These are phyloP conservation scores for Penicillium steckii DNA, from an alignment of 495 filamentous ascomycete species.

Conservation along the genomic window DNA sequence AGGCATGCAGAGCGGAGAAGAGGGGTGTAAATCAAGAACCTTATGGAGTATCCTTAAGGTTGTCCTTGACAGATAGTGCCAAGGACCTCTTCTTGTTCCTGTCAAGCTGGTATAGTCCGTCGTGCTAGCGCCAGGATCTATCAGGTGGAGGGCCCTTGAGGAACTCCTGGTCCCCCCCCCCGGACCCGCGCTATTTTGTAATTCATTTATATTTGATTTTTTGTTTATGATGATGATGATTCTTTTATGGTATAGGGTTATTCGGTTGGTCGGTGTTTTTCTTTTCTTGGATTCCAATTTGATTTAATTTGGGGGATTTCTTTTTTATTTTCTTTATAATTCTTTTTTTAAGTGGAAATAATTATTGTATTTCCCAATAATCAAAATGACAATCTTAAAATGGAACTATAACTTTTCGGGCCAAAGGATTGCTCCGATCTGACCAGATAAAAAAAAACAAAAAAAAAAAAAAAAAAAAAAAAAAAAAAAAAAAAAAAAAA, in stretches of 20 bases:
- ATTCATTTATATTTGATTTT: constrained; percentile 1
- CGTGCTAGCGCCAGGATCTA: constrained; percentile 19
- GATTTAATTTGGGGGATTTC: not conserved
- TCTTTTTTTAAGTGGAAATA: not conserved
- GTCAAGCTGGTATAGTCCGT: constrained; percentile 24
- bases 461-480: not conserved
- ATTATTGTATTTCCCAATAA: not conserved
- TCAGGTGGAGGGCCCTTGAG: constrained; percentile 22
- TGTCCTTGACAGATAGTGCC: constrained; percentile 38
- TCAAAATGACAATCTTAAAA: not conserved
- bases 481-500: not conserved
- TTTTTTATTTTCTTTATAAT: not conserved
- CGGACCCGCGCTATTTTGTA: constrained; percentile 5
- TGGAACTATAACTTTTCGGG: not conserved
- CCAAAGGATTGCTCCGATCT: not conserved
- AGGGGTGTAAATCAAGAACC: constrained; percentile 21
- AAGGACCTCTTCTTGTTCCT: constrained; percentile 28
- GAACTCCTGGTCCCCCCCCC: constrained; percentile 15
- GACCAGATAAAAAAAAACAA: not conserved
- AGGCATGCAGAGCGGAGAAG: constrained; percentile 29
- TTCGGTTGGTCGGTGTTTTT: not conserved
- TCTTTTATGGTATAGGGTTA: not conserved
- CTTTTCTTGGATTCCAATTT: not conserved
- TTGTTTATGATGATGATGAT: too few species aligned
- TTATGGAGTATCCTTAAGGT: constrained; percentile 31